phyloP scores from a whole-genome alignment of 1,284 basidiomycete species.

The Tranzscheliella williamsii region DNA sequence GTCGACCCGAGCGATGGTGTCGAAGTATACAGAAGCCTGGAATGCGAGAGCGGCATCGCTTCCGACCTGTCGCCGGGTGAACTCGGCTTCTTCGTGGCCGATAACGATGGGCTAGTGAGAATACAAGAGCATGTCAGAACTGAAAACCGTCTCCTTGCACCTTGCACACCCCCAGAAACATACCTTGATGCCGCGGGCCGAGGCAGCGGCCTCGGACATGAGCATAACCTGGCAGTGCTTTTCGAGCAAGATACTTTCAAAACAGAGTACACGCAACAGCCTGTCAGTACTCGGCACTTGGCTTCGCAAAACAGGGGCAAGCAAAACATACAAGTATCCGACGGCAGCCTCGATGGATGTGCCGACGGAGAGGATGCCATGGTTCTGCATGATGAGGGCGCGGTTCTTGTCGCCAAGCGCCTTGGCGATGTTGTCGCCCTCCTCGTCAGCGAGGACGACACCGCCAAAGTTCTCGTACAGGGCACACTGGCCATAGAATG shows the following conservation, averaged over 20 bases:
- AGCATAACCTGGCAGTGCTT: conserved; percentile 67
- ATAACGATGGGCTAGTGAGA: conserved; percentile 44
- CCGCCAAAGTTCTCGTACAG: conserved; percentile 65
- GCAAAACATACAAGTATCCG: conserved; percentile 49
- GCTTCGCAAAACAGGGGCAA: too few species aligned
- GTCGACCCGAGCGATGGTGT: conserved; percentile 41
- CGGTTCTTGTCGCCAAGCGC: conserved; percentile 66
- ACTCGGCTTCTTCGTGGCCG: conserved; percentile 49
- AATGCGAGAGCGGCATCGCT: conserved; percentile 43
- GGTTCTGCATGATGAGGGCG: conserved; percentile 65
- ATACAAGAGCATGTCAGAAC: background rate
- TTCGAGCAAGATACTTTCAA: conserved; percentile 60
- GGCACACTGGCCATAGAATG: conserved; percentile 57
- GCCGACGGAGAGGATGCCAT: conserved; percentile 66
- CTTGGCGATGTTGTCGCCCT: conserved; percentile 68
- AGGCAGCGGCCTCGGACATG: conserved; percentile 64
- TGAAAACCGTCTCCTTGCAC: background rate
- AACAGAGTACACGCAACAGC: too few species aligned
- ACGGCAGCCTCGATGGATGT: conserved; percentile 63
- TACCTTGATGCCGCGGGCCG: conserved; percentile 33
- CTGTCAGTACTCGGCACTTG: too few species aligned
- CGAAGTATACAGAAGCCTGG: conserved; percentile 54
- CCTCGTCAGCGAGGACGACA: conserved; percentile 68
- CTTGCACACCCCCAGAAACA: too few species aligned
- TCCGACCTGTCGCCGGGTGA: conserved; percentile 46